Conservation (phyloP, 352 stramenopile genomes). For the Phytopythium sindhum region DNA sequence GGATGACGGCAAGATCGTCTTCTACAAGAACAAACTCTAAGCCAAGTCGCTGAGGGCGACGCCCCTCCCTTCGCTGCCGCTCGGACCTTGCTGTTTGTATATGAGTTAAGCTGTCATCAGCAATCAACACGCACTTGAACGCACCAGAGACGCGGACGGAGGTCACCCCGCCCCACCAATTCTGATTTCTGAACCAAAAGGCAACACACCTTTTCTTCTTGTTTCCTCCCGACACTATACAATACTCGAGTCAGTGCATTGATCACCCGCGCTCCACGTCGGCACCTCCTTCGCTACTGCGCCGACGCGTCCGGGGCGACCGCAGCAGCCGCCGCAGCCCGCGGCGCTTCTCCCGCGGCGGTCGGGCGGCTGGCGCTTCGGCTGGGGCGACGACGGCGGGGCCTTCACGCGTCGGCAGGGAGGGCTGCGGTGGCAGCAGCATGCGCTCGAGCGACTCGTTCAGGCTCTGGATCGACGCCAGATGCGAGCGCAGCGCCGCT, state of each 20-base stretch:
- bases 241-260: background rate
- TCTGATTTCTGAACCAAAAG: background rate
- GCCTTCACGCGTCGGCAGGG: background rate
- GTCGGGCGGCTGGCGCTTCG: background rate
- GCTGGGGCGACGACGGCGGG: background rate
- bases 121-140: background rate
- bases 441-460: constrained; percentile 21
- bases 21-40: constrained; percentile 81
- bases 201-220: background rate
- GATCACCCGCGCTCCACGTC: too few relatives aligned
- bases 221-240: background rate
- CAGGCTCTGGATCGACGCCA: constrained; percentile 42
- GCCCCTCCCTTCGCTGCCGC: too few relatives aligned
- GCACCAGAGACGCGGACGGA: background rate
- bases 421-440: background rate
- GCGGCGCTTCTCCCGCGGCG: background rate
- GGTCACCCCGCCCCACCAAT: too few relatives aligned
- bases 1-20: constrained; percentile 88
- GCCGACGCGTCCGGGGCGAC: background rate
- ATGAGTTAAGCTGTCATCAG: too few relatives aligned
- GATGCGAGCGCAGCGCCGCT: constrained; percentile 27
- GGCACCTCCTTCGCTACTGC: background rate
- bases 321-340: constrained; percentile 1
- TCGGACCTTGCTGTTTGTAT: too few relatives aligned
- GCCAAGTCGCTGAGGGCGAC: background rate